Base-by-base conservation (phyloP, 106 monocot genomes). In the Dendrobium huoshanense region DNA sequence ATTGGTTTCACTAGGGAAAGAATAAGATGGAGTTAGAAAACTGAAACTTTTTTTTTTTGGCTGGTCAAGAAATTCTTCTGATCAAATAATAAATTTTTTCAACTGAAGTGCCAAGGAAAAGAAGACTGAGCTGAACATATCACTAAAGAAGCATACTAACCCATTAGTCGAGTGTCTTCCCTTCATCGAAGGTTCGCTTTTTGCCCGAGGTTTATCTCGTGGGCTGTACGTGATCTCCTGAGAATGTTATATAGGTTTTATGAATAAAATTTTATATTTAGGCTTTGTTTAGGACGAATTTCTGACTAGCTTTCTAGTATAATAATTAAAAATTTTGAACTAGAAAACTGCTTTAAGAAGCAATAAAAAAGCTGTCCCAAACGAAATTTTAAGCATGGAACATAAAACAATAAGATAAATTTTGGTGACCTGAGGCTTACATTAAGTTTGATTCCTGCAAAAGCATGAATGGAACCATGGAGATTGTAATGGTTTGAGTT, bases 391-490 rank as follows among this genome's bases (percentile, higher is more conserved):
- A 0, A 0, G 43, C 37, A 37, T 37, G 37, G 2, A 37, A 37
- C 37, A 37, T 37, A 47, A 48, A 24, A 5, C 18, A 22, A 31
- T 40, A 56, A 11, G 20, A 7, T 3, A 7, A 59, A 47, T 43
- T 16, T 16, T 4, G 40, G 20, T 16, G 6, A 37, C 5, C 41
- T 18, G 24, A 67, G 45, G 75, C 85, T 78, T 83, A 87, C 88
- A 43, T 67, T 61, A 9, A 86, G 73, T 75, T 89, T 92, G 24
- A 94, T 55, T 80, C 85, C 88, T 8, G 85, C 67, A 88, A 86
- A 85, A 68, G 92, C 79, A 42, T 86, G 90, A 44, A 85, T 78
- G 41, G 84, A 80, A 68, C 88, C 87, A 77, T 91, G 89, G 58
- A 81, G 24, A 64, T 86, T 89, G 77, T 87, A 79, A 43, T 89